Evolutionary conservation across 768 basidiomycete species (phyloP).

Genomic region (Lactarius sanguifluus): DNA sequence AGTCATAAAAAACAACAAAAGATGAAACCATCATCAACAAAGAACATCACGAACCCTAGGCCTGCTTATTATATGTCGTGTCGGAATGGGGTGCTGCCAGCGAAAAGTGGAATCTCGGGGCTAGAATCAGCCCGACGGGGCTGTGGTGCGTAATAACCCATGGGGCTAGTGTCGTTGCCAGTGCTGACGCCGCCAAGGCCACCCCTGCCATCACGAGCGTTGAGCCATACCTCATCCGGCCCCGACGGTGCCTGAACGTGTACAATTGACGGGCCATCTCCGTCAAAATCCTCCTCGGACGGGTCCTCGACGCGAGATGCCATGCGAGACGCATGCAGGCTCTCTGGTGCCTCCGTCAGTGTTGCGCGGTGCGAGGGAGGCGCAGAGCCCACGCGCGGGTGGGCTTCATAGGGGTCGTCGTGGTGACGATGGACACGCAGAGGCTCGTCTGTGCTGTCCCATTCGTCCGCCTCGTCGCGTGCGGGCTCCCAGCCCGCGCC

Average conservation of each 20-base stretch:
- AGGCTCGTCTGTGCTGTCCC: constrained; percentile 27
- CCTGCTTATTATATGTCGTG: constrained; percentile 3
- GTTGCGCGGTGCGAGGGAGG: constrained; percentile 1
- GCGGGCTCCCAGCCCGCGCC: constrained; percentile 28
- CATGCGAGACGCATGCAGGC: constrained; percentile 6
- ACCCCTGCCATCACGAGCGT: neutral
- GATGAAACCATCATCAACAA: neutral
- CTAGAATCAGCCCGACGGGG: constrained; percentile 23
- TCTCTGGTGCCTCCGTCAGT: constrained; percentile 2
- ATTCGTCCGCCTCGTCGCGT: constrained; percentile 17
- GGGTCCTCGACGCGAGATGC: constrained; percentile 17
- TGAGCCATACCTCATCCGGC: constrained; percentile 20
- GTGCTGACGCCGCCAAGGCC: neutral
- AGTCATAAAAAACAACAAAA: constrained; percentile 14
- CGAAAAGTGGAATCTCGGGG: constrained; percentile 18
- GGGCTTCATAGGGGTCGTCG: neutral
- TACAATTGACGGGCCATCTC: neutral
- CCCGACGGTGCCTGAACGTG: neutral
- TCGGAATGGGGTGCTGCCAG: constrained; percentile 22
- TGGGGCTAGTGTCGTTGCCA: neutral
- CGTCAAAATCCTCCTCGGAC: constrained; percentile 2
- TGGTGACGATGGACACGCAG: constrained; percentile 2
- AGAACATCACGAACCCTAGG: neutral
- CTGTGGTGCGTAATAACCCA: constrained; percentile 4
- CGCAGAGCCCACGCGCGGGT: constrained; percentile 1